These are phyloP conservation scores for Haematococcus sp. DNA, from an alignment of 139 green algal species.

Conservation along the genomic window DNA sequence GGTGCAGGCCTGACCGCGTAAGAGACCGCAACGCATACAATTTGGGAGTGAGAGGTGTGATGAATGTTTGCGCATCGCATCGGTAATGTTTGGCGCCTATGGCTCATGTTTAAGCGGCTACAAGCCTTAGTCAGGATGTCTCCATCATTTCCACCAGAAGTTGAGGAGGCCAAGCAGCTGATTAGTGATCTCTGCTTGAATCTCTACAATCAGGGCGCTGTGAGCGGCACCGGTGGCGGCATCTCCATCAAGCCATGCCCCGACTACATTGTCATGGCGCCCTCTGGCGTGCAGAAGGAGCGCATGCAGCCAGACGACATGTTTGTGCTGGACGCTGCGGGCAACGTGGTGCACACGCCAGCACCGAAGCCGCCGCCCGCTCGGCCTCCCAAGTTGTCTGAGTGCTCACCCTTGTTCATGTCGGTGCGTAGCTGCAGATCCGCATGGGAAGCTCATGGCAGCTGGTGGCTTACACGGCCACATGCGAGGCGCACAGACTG, in stretches of 20 bases:
- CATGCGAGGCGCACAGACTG: no score
- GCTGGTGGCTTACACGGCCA: no score
- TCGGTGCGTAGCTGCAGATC: conserved; percentile 43
- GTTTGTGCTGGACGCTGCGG: conserved; percentile 85
- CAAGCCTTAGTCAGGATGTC: background rate
- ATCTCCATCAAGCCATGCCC: conserved; percentile 75
- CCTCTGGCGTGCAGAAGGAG: conserved; percentile 93
- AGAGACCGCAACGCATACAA: no score
- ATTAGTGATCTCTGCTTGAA: conserved; percentile 80
- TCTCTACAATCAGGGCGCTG: conserved; percentile 74
- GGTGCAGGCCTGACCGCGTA: no score
- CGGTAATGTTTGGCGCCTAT: no score
- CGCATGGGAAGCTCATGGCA: no score
- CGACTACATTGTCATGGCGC: conserved; percentile 80
- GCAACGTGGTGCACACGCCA: conserved; percentile 66
- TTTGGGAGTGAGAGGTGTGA: no score
- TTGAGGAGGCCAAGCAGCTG: conserved; percentile 75
- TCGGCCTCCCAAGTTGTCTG: conserved; percentile 86
- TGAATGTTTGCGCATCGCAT: no score
- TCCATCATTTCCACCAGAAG: background rate
- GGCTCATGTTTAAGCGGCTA: background rate
- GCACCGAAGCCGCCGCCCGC: conserved; percentile 60
- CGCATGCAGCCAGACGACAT: conserved; percentile 90
- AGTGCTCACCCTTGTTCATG: conserved; percentile 91
- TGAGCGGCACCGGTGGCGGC: conserved; percentile 79